phyloP scores from a whole-genome alignment of 768 basidiomycete species.

The Mycena polygramma region DNA sequence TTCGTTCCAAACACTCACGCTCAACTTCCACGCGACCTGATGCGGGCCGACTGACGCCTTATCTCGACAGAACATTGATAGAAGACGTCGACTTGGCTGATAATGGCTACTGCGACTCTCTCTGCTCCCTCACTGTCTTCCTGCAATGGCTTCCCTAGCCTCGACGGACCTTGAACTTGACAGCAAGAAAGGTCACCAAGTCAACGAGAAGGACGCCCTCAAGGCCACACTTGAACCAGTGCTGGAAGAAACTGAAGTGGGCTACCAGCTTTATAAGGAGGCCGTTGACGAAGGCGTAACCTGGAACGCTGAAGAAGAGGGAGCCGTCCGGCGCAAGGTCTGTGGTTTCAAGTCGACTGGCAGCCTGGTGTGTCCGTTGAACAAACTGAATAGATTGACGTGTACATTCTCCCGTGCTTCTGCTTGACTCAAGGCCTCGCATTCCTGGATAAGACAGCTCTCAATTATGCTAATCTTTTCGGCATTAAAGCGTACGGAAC shows the following conservation, averaged over 20 bases:
- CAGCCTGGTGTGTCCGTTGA: background rate
- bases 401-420: constrained; percentile 45
- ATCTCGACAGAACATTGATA: no score
- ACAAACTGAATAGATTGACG: constrained; percentile 37
- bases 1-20: no score
- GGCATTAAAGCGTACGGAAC: constrained; percentile 40
- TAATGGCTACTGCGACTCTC: no score
- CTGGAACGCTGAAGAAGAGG: constrained; percentile 33
- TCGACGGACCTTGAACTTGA: background rate
- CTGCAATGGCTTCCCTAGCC: constrained; percentile 23
- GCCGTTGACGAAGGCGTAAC: constrained; percentile 25
- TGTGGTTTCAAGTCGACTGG: background rate
- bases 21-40: no score
- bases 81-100: no score
- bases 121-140: background rate
- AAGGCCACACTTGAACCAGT: constrained; percentile 26
- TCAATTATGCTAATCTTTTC: constrained; percentile 45
- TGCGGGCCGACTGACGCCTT: no score
- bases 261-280: constrained; percentile 34
- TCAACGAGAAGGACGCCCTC: constrained; percentile 19
- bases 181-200: background rate
- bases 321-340: constrained; percentile 35
- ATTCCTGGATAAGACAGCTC: constrained; percentile 49
- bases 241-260: constrained; percentile 34
- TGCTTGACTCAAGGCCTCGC: constrained; percentile 47